Evolutionary conservation across 176 grass and related monocot genomes (phyloP).

Genomic region (Carex littledalei): DNA sequence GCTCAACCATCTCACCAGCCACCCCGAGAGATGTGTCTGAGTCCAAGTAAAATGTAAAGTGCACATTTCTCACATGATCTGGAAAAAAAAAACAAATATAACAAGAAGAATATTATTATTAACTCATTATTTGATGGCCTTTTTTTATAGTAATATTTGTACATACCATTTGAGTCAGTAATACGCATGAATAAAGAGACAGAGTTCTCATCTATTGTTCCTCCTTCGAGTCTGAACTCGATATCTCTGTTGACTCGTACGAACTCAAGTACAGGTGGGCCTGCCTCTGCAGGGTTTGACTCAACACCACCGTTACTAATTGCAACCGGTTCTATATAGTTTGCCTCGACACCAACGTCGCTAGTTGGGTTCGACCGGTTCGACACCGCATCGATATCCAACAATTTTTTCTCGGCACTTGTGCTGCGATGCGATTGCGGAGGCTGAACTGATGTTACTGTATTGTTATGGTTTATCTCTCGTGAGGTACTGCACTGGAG

Average conservation of each 20-base stretch:
- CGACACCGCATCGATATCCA: neutral
- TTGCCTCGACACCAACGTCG: neutral
- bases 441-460: neutral
- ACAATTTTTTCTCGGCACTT: neutral
- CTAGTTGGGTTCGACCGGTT: neutral
- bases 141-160: too few relatives aligned
- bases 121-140: too few relatives aligned
- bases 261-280: neutral
- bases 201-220: conserved; percentile 17
- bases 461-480: neutral
- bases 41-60: conserved; percentile 30
- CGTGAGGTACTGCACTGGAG: neutral
- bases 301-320: neutral
- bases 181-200: conserved; percentile 23
- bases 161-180: conserved; percentile 7
- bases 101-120: neutral
- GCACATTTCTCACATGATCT: conserved; percentile 27
- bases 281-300: neutral
- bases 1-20: conserved; percentile 29
- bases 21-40: conserved; percentile 19
- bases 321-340: neutral
- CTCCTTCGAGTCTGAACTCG: conserved; percentile 27
- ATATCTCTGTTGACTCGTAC: neutral
- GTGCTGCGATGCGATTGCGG: neutral
- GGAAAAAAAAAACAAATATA: neutral